Base-by-base conservation (phyloP, 352 stramenopile genomes). In the Phytophthora brassicae region DNA sequence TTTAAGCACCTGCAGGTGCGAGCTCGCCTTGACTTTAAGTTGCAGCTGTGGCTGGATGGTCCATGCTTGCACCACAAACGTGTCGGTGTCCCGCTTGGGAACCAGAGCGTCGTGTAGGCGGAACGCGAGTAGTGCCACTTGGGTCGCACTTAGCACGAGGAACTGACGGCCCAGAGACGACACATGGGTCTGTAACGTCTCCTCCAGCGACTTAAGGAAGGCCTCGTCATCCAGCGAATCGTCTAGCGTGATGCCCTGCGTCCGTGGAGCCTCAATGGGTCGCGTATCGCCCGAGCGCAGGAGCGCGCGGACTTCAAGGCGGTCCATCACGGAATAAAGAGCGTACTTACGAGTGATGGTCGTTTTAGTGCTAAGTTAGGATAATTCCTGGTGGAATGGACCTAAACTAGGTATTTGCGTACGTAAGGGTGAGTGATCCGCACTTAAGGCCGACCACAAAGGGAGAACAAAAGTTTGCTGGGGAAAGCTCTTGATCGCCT, bases 1-100 rank as follows among this genome's bases (percentile, higher is more conserved):
- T 50, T 95, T 95, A 60, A 95, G 82, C 60, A 95, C 83, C 57
- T 90, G 81, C 35, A 95, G 75, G 59, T 95, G 85, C 35, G 78
- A 82, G 57, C 74, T 86, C 56, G 86, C 73, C 64, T 92, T 92
- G 57, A 85, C 70, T 52, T 83, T 85, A 22, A 77, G 59, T 33
- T 74, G 69, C 16, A 74, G 41, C 58, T 88, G 81, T 23, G 79
- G 80, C 62, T 91, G 82, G 56, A 94, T 90, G 5, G 81, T 91
- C 81, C 81, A 91, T 1, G 81, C 79, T 59, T 92, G 73, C 13
- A 92, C 71, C 8, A 91, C 45, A 14, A 64, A 53, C 24, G 82
- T 92, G 38, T 91, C 78, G 8, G 53, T 54, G 44, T 92, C 85
- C 4, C 76, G 77, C 54, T 87, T 90, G 1, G 86, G 84, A 42